phyloP scores from a whole-genome alignment of 1,284 basidiomycete genomes.

The Lignosus rhinocerotis region DNA sequence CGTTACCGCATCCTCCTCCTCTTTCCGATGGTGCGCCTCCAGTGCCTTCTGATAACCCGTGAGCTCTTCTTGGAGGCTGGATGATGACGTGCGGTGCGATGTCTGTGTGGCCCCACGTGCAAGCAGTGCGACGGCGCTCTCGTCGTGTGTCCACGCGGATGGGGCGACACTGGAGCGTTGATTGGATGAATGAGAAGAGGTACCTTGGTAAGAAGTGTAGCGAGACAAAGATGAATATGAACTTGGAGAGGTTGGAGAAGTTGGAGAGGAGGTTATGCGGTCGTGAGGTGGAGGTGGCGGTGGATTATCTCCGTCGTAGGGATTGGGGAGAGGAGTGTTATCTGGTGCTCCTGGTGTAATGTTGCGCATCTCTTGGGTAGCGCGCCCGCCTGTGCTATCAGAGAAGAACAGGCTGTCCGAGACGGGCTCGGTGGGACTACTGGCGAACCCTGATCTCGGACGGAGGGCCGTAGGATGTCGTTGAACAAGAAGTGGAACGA shows the following conservation, averaged over 20 bases:
- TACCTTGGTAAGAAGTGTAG: slow-evolving; percentile 4
- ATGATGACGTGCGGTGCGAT: slow-evolving; percentile 18
- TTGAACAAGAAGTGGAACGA: slow-evolving; percentile 2
- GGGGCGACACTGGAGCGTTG: slow-evolving; percentile 14
- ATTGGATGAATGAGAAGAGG: slow-evolving; percentile 3
- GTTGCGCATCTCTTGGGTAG: slow-evolving; percentile 5
- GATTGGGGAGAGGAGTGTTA: slow-evolving; percentile 25
- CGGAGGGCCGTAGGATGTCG: not conserved
- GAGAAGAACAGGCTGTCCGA: not conserved
- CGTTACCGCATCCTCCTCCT: slow-evolving; percentile 17
- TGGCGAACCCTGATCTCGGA: not conserved
- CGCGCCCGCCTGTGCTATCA: not conserved
- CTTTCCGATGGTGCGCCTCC: slow-evolving; percentile 31
- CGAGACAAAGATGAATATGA: slow-evolving; percentile 5
- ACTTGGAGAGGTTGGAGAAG: slow-evolving; percentile 1
- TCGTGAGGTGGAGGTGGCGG: slow-evolving; percentile 17
- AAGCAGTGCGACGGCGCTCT: slow-evolving; percentile 16
- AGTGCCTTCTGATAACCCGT: slow-evolving; percentile 31
- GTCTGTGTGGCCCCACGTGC: slow-evolving; percentile 21
- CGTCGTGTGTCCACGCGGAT: slow-evolving; percentile 21
- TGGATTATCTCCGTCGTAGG: slow-evolving; percentile 23
- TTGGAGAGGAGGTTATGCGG: not conserved
- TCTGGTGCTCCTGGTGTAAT: slow-evolving; percentile 7
- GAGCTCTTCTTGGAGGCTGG: slow-evolving; percentile 28
- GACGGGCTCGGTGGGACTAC: not conserved